Conservation (phyloP, 352 stramenopile species). For the Globisporangium okanoganense region DNA sequence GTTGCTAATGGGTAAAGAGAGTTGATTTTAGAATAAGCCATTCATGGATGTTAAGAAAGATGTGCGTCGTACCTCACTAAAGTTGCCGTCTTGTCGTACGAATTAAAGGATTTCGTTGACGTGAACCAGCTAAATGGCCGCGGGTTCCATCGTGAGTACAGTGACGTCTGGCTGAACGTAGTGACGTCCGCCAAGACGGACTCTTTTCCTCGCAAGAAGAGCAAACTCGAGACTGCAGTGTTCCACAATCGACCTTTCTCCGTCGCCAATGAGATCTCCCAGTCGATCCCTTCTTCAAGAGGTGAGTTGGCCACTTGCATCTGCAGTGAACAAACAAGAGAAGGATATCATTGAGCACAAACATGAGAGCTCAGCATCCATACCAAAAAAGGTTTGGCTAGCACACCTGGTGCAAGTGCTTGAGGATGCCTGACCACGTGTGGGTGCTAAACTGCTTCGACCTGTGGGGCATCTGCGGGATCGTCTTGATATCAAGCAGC, state of each 20-base stretch:
- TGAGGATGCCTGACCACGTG: slow-evolving; percentile 70
- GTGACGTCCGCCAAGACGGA: slow-evolving; percentile 17
- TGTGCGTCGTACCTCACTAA: slow-evolving; percentile 31
- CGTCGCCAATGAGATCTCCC: slow-evolving; percentile 36
- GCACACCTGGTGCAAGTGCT: slow-evolving; percentile 62
- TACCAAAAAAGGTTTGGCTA: neutral
- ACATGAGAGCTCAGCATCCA: too few species aligned
- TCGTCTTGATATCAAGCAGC: slow-evolving; percentile 65
- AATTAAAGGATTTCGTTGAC: slow-evolving; percentile 35
- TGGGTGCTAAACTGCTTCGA: slow-evolving; percentile 75
- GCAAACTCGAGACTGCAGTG: slow-evolving; percentile 37
- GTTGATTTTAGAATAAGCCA: neutral
- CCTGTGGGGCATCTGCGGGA: slow-evolving; percentile 57
- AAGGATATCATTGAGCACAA: neutral
- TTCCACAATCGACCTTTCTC: slow-evolving; percentile 27
- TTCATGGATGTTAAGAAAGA: neutral
- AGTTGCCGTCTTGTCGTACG: slow-evolving; percentile 68
- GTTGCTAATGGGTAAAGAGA: slow-evolving; percentile 32
- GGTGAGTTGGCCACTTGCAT: slow-evolving; percentile 65
- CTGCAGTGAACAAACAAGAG: slow-evolving; percentile 15
- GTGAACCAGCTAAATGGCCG: slow-evolving; percentile 31
- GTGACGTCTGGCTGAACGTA: slow-evolving; percentile 33
- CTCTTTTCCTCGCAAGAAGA: slow-evolving; percentile 46
- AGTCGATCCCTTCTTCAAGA: slow-evolving; percentile 63
- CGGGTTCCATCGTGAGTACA: slow-evolving; percentile 44